Evolutionary conservation across 345 rosid species (phyloP).

Genomic region (Eucalyptus erythrocorys): DNA sequence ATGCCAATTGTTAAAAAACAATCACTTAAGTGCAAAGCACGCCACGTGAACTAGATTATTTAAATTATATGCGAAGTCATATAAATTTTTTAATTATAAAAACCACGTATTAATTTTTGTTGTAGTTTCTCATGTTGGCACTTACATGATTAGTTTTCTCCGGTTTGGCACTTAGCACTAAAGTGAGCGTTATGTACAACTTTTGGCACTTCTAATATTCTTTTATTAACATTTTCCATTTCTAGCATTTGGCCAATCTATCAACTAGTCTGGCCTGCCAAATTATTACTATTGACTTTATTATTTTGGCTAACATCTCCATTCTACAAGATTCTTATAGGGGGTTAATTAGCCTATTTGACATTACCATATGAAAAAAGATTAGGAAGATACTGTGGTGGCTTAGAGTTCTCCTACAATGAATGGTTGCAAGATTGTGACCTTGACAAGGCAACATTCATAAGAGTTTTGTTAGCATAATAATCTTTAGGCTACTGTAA

Average conservation of each 20-base stretch:
- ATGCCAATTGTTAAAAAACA: no score
- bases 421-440: not conserved
- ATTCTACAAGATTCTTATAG: not conserved
- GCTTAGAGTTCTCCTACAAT: not conserved
- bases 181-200: no score
- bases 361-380: not conserved
- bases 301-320: not conserved
- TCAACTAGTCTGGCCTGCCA: not conserved
- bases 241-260: not conserved
- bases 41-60: no score
- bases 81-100: no score
- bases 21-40: no score
- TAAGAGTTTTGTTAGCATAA: not conserved
- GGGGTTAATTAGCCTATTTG: not conserved
- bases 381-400: not conserved
- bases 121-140: no score
- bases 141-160: no score
- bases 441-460: not conserved
- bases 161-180: no score
- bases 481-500: no score
- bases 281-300: not conserved
- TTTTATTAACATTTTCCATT: not conserved
- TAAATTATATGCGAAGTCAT: no score
- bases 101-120: no score
- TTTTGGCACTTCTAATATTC: no score